Conservation (phyloP, 2,329 filamentous ascomycete genomes). For the Trichothecium sympodiale region DNA sequence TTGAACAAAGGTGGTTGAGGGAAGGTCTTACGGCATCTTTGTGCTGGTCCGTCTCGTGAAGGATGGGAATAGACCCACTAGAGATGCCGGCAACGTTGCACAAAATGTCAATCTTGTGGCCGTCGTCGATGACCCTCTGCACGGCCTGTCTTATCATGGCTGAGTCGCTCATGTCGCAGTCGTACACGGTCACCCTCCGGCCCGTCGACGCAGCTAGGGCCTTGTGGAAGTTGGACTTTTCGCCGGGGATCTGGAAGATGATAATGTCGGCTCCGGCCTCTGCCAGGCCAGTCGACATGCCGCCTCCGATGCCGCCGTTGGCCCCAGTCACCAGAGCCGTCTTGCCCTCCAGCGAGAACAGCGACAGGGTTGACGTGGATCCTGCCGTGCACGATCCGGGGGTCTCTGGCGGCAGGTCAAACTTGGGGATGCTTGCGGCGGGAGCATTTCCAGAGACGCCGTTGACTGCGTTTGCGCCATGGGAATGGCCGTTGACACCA, state of each 20-base stretch:
- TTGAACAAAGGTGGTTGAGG: too few species aligned
- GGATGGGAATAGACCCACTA: slow-evolving; percentile 8
- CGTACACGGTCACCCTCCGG: slow-evolving; percentile 3
- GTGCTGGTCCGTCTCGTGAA: slow-evolving; percentile 8
- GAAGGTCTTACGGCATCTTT: slow-evolving; percentile 6
- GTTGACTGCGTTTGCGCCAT: background rate
- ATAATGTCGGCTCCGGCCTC: slow-evolving; percentile 1
- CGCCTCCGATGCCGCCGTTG: background rate
- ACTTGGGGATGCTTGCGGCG: background rate
- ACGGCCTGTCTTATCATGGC: slow-evolving; percentile 3
- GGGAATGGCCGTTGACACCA: background rate
- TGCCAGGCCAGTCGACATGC: background rate
- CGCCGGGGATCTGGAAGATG: slow-evolving; percentile 7
- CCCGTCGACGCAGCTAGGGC: slow-evolving; percentile 4
- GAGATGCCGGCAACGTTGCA: slow-evolving; percentile 9
- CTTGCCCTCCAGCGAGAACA: background rate
- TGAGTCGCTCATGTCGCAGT: slow-evolving; percentile 5
- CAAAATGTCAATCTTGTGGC: slow-evolving; percentile 8
- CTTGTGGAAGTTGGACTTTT: slow-evolving; percentile 5
- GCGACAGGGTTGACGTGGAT: too few species aligned
- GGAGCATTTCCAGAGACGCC: background rate
- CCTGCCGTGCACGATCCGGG: background rate
- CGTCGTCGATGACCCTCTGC: slow-evolving; percentile 4
- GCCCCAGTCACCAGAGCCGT: background rate
- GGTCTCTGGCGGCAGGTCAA: background rate